Evolutionary conservation across 2,329 filamentous ascomycete species (phyloP).

Genomic region (Colletotrichum sp.): DNA sequence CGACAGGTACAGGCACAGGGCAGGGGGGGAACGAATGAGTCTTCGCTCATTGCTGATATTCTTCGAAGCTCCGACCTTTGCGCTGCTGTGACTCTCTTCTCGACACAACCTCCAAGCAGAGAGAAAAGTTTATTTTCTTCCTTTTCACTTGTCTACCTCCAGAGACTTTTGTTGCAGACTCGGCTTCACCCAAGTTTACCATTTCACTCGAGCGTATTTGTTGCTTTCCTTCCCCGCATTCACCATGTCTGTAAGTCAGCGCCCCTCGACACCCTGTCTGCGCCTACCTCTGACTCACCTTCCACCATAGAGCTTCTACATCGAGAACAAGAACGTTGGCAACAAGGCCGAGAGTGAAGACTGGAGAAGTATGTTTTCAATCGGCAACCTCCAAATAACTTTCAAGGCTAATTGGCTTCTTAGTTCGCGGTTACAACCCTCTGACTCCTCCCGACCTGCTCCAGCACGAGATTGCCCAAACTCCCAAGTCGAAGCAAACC

Average conservation of each 20-base stretch:
- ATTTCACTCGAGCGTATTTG: background rate
- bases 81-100: background rate
- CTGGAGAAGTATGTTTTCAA: conserved; percentile 72
- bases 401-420: conserved; percentile 26
- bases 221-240: background rate
- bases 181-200: background rate
- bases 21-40: conserved; percentile 16
- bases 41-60: conserved; percentile 12
- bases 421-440: conserved; percentile 89
- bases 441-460: conserved; percentile 92
- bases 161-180: background rate
- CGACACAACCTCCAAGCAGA: background rate
- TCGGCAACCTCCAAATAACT: background rate
- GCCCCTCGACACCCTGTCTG: background rate
- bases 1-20: background rate
- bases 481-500: conserved; percentile 60
- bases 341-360: conserved; percentile 78
- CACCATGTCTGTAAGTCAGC: conserved; percentile 38
- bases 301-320: conserved; percentile 65
- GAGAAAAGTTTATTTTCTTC: conserved; percentile 1
- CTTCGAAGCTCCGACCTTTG: background rate
- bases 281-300: conserved; percentile 27
- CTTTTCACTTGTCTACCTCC: background rate
- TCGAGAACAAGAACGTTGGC: conserved; percentile 80
- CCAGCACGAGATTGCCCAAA: conserved; percentile 84